Base-by-base conservation (phyloP, 1,139 yeast genomes). In the Yamadazyma blattariae region DNA sequence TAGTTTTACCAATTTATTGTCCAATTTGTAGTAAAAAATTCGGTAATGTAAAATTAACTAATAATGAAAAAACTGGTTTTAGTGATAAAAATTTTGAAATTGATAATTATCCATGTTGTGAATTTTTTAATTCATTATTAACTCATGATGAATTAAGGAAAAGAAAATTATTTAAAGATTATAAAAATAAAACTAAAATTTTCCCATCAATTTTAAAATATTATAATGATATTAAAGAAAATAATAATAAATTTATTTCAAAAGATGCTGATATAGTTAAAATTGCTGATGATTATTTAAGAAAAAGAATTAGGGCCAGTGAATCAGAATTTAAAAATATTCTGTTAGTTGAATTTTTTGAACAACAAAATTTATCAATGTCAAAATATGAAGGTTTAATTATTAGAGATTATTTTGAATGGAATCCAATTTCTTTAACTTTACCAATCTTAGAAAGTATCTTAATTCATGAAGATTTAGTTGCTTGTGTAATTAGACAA, bases 401-500 rank as follows among this genome's bases (percentile, higher is more conserved):
- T n/a, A n/a, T n/a, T n/a, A 14, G 32, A 33, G 32, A 33, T 25
- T 33, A 33, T n/a, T 21, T 29, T 4, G 29, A 28, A 17, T 17
- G 24, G 8, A 29, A 28, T 21, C 14, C 14, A 12, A 29, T 33
- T n/a, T 24, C 24, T 2, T 22, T 18, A 9, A 33, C 36, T 4
- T 3, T 33, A 3, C 19, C 18, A n/a, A n/a, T n/a, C n/a, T n/a
- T n/a, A n/a, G 10, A 15, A 7, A 22, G 18, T 11, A 17, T 22
- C 5, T 12, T 9, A 5, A 16, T 34, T 7, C 29, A 36, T 4
- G 31, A 30, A 16, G 34, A 64, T 39, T 48, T 67, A 30, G 64
- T 60, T 11, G 64, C 61, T 0, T 57, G 66, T 34, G 61, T 64
- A 7, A 17, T 52, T 5, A 50, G 67, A 20, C 71, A 67, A 41